Evolutionary conservation across 352 stramenopile genomes (phyloP).

Genomic region (Phytophthora nicotianae): DNA sequence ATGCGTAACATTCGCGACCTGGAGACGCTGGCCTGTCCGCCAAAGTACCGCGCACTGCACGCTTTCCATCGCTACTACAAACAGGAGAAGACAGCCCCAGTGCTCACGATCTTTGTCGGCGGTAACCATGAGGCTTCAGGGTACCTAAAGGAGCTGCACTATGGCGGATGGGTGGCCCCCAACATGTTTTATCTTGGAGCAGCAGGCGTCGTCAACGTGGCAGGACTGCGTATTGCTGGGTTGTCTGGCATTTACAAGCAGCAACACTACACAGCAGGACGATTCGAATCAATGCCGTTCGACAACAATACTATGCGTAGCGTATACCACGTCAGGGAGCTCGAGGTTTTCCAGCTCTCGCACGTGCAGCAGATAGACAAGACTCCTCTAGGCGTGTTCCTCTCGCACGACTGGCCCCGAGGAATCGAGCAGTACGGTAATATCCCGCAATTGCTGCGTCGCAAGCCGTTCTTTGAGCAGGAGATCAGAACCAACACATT

Average conservation of each 20-base stretch:
- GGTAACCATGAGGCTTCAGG: constrained; percentile 99
- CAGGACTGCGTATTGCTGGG: constrained; percentile 95
- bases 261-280: constrained; percentile 89
- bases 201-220: constrained; percentile 92
- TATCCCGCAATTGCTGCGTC: constrained; percentile 81
- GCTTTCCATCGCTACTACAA: constrained; percentile 97
- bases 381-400: constrained; percentile 87
- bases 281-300: constrained; percentile 88
- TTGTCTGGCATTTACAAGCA: constrained; percentile 98
- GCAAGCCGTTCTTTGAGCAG: constrained; percentile 95
- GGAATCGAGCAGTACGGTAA: constrained; percentile 97
- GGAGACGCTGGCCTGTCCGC: constrained; percentile 93
- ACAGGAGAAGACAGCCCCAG: constrained; percentile 89
- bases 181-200: constrained; percentile 99
- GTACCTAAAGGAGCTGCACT: constrained; percentile 96
- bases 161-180: constrained; percentile 97
- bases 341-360: constrained; percentile 93
- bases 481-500: constrained; percentile 94
- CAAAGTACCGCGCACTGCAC: constrained; percentile 94
- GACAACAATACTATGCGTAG: constrained; percentile 88
- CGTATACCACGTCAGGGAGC: constrained; percentile 95
- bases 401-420: constrained; percentile 99
- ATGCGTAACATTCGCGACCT: constrained; percentile 96
- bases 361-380: constrained; percentile 65
- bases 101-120: constrained; percentile 97